Evolutionary conservation across 352 stramenopile genomes (phyloP).

Genomic region (Phytophthora palmivora): DNA sequence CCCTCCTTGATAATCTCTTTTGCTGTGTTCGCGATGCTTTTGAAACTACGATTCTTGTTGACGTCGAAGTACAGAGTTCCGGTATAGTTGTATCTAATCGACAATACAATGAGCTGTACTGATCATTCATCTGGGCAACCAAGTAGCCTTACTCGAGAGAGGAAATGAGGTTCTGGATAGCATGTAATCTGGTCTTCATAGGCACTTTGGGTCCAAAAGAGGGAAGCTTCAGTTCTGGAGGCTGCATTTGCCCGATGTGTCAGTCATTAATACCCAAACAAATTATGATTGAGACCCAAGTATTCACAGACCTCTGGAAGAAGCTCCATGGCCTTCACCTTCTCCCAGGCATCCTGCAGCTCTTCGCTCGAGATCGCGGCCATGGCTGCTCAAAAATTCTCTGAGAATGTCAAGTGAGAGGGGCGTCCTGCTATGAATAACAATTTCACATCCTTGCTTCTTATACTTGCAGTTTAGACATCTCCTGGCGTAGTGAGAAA

Average conservation of each 20-base stretch:
- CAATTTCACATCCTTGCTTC: background rate
- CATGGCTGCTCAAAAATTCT: slow-evolving; percentile 44
- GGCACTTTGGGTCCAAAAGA: slow-evolving; percentile 57
- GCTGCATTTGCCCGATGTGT: slow-evolving; percentile 31
- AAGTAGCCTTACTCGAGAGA: slow-evolving; percentile 63
- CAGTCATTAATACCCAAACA: background rate
- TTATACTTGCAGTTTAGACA: background rate
- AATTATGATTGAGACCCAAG: background rate
- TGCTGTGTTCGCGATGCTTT: slow-evolving; percentile 86
- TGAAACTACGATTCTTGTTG: slow-evolving; percentile 90
- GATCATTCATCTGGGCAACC: background rate
- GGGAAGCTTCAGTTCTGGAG: slow-evolving; percentile 65
- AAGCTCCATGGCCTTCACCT: slow-evolving; percentile 63
- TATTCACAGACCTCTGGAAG: slow-evolving; percentile 54
- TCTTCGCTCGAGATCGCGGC: slow-evolving; percentile 67
- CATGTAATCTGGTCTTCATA: slow-evolving; percentile 63
- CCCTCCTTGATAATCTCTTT: slow-evolving; percentile 87
- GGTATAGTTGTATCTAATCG: slow-evolving; percentile 86
- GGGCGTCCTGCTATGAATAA: slow-evolving; percentile 25
- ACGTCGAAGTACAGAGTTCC: slow-evolving; percentile 87
- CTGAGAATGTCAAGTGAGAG: background rate
- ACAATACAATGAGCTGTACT: background rate
- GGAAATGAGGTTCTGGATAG: slow-evolving; percentile 74
- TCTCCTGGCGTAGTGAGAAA: slow-evolving; percentile 2
- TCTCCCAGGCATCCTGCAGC: slow-evolving; percentile 70